Evolutionary conservation across 768 basidiomycete species (phyloP), one percentile per base, ranked within the genome.

Genomic region (Steccherinum ochraceum): DNA sequence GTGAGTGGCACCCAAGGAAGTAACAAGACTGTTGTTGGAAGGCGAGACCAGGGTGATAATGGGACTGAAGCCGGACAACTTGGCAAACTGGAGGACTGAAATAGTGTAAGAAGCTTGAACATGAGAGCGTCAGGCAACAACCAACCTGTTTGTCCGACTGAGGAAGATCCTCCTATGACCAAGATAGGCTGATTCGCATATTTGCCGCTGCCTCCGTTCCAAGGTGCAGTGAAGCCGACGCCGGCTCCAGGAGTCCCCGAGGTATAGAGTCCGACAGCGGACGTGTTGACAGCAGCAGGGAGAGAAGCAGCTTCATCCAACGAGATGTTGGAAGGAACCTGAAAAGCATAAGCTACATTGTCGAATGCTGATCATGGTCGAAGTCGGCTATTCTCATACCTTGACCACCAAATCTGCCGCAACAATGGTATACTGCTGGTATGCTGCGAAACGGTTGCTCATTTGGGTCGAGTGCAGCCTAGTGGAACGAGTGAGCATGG

Each of bases 251-350:
- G n/a, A n/a, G n/a, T n/a, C n/a, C n/a, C n/a, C n/a, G n/a, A 30
- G n/a, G n/a, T n/a, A 24, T 50, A 58, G 12, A 55, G 45, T 1
- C 48, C 57, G 2, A 58, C 25, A 1, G 49, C 57, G 1, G 57
- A 53, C 2, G 72, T 71, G 3, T 67, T 64, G 7, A 74, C 52
- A 0, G 58, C 69, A 11, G 72, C 60, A 2, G 76, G 73, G 16
- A 77, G 54, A 5, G 74, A 67, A 0, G 73, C 63, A 0, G 72
- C 76, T 27, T 73, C 56, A 12, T 74, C 73, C 50, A 67, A 67
- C 0, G 64, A 62, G 20, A 76, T 27, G 40, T 67, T 68, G n/a
- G 51, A 40, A 1, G 74, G 76, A 10, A 74, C 69, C 66, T n/a
- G n/a, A n/a, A n/a, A n/a, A n/a, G n/a, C n/a, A n/a, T n/a, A n/a